Evolutionary conservation across 2,329 filamentous ascomycete species (phyloP), one percentile per base, ranked within the genome.

Genomic region (Triangularia verruculosa): DNA sequence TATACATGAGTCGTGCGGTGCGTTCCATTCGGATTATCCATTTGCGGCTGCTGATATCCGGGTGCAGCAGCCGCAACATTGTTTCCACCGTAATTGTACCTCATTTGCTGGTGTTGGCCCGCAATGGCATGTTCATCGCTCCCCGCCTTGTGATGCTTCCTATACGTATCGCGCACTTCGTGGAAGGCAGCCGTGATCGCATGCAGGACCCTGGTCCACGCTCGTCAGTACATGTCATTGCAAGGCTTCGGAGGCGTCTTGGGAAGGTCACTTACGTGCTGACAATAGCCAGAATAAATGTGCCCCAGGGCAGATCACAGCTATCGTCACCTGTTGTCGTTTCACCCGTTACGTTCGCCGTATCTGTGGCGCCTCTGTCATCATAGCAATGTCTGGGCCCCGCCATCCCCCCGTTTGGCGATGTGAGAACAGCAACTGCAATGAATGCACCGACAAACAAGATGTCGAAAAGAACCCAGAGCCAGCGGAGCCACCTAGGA

Each of bases 361-460:
- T 25, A 20, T 63, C 56, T 11, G 52, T 39, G 34, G 63, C 55
- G 51, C 64, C 6, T 52, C 57, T n/a, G 62, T 68, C 64, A 66
- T 68, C 6, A 65, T 72, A 66, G 53, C 74, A 74, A 39, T 71
- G 69, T 27, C 53, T 63, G 1, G 74, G 72, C 8, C 77, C 76
- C 1, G 73, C 73, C 1, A 63, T 63, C 6, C 75, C 75, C 2
- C 75, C 73, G 15, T 71, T 70, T 4, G 77, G 76, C 3, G 72
- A 69, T 0, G 77, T 80, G 9, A 80, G 64, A 4, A 78, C 75
- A 1, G 77, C 70, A 8, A 80, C 78, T 5, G 77, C 76, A 57
- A 79, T 79, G 70, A 80, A 80, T 2, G 75, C 77, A 3, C 75
- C 78, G 1, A 79, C 72, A 69, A 78, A 78, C 12, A 70, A 53